Evolutionary conservation across 768 basidiomycete species (phyloP), one percentile per base, ranked within the genome.

Genomic region (Tephrocybe sp.): DNA sequence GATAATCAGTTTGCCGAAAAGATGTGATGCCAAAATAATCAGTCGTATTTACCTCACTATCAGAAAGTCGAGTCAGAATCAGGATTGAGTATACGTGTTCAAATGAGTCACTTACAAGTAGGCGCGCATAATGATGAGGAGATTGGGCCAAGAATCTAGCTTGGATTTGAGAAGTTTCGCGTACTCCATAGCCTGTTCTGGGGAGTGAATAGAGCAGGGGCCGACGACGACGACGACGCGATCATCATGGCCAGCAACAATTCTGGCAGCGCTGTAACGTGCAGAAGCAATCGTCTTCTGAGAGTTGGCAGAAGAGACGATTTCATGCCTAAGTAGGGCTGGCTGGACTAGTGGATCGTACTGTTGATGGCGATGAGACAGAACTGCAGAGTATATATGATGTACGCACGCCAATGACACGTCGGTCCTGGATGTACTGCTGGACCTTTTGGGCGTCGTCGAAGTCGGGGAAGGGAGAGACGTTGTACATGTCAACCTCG

Each of bases 301-400:
- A 0, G 92, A 87, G 8, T 69, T 68, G 11, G 75, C 60, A 14
- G 85, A 73, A 3, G 90, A 84, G 1, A 79, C 79, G 47, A 98
- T 79, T 60, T 98, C 95, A 55, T 94, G 87, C 52, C 89, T 79
- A 48, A 99, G 84, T 45, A 98, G 75, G 1, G 90, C 89, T 5
- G 95, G 96, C 61, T 95, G 92, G 53, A 97, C 85, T 38, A 98
- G 82, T n/a, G 96, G 95, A 60, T 98, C 95, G 66, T 98, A 96
- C 91, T 94, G 56, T 14, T 12, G 10, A 8, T 1, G 49, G 20
- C 20, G 20, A 59, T 62, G 46, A 63, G 65, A 44, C 32, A 39
- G 20, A 17, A 51, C 47, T 17, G 26, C 8, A 36, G 19, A 39
- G 16, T 26, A 35, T 34, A 41, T 33, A 33, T 40, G 2, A 39